Evolutionary conservation across 176 grass and related monocot species (phyloP).

Genomic region (Hyparrhenia diplandra): DNA sequence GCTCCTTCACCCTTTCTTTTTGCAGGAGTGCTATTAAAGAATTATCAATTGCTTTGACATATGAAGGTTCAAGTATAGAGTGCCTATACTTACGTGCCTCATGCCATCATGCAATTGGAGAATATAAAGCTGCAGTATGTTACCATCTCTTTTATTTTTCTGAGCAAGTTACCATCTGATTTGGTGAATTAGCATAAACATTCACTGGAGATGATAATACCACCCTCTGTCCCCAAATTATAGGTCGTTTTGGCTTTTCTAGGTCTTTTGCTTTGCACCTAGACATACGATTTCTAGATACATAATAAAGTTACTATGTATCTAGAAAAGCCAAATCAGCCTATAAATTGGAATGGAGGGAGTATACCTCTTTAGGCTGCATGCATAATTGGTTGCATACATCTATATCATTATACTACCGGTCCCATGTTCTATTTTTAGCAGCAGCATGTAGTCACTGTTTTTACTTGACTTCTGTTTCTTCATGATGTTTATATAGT

Average conservation of each 20-base stretch:
- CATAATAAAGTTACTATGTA: no score
- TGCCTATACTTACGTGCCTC: conserved; percentile 91
- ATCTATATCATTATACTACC: conserved; percentile 10
- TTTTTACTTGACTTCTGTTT: conserved; percentile 4
- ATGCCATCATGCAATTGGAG: conserved; percentile 89
- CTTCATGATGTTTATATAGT: conserved; percentile 7
- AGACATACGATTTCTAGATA: no score
- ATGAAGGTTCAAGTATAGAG: conserved; percentile 84
- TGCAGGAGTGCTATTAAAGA: conserved; percentile 96
- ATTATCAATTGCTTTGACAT: conserved; percentile 68
- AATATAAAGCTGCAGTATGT: conserved; percentile 82
- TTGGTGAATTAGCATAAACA: conserved; percentile 19
- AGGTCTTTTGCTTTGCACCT: no score
- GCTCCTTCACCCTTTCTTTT: conserved; percentile 5
- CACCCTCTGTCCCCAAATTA: no score
- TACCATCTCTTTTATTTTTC: neutral
- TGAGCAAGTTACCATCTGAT: neutral
- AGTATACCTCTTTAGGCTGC: neutral
- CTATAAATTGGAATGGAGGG: no score
- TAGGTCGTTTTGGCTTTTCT: no score
- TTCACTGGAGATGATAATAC: conserved; percentile 1
- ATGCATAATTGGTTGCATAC: neutral
- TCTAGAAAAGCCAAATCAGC: no score
- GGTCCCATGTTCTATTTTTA: neutral
- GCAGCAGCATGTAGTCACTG: neutral